These are phyloP conservation scores for Hymenoscyphus fructigenus DNA, from an alignment of 2,329 filamentous ascomycete species.

Conservation along the genomic window DNA sequence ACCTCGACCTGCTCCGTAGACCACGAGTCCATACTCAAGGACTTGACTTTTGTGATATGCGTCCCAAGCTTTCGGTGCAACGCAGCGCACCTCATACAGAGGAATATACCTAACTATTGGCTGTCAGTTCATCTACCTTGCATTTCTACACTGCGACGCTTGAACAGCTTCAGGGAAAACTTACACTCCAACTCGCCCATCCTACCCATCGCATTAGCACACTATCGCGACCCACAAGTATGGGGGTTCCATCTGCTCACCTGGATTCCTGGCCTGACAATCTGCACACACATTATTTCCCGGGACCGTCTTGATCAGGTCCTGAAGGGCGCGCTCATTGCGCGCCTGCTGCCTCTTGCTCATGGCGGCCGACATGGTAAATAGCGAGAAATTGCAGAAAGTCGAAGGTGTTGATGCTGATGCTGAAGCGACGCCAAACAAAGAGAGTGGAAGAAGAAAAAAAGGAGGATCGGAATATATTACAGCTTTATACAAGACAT, in stretches of 20 bases:
- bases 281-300: conserved; percentile 95
- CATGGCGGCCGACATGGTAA: conserved; percentile 66
- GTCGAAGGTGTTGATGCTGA: background rate
- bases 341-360: conserved; percentile 98
- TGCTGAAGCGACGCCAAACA: conserved; percentile 8
- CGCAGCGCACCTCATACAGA: conserved; percentile 96
- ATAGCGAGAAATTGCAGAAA: background rate
- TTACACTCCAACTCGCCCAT: conserved; percentile 40
- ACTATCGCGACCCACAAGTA: background rate
- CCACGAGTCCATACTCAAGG: conserved; percentile 98
- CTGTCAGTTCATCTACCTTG: conserved; percentile 22
- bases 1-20: conserved; percentile 94
- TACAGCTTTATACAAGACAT: conserved; percentile 30
- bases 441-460: conserved; percentile 6
- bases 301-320: conserved; percentile 77
- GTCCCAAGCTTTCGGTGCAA: conserved; percentile 96
- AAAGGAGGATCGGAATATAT: conserved; percentile 9
- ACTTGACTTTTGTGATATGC: conserved; percentile 98
- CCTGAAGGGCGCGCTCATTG: conserved; percentile 89
- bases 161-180: conserved; percentile 17
- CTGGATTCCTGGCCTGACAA: conserved; percentile 87
- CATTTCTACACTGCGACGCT: conserved; percentile 1
- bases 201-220: conserved; percentile 27
- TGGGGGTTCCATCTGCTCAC: conserved; percentile 48
- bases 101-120: conserved; percentile 81